Evolutionary conservation across 331 rosid species (phyloP).

Genomic region (Malus hybrid): DNA sequence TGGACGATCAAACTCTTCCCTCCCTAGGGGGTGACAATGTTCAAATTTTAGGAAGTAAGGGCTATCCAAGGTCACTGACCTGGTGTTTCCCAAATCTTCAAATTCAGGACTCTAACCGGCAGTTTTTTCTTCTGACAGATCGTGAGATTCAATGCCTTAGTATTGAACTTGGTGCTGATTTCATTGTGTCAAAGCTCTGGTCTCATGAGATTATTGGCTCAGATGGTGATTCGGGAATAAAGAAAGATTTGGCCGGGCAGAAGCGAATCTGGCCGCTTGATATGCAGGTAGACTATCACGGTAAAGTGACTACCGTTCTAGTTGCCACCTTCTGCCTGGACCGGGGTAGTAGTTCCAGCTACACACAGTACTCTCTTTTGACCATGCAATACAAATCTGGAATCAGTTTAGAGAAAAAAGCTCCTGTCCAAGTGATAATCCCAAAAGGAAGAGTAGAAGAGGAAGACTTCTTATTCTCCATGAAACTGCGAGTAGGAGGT

Average conservation of each 20-base stretch:
- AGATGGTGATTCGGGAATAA: slow-evolving; percentile 75
- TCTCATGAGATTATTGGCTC: slow-evolving; percentile 79
- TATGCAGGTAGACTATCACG: slow-evolving; percentile 65
- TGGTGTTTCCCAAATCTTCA: slow-evolving; percentile 58
- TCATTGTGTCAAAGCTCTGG: slow-evolving; percentile 67
- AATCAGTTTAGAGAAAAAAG: slow-evolving; percentile 61
- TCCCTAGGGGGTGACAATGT: slow-evolving; percentile 43
- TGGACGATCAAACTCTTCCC: slow-evolving; percentile 21
- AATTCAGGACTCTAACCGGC: slow-evolving; percentile 28
- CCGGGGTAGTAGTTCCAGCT: slow-evolving; percentile 81
- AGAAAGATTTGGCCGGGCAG: slow-evolving; percentile 93
- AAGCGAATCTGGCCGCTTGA: slow-evolving; percentile 91
- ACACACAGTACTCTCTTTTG: slow-evolving; percentile 85
- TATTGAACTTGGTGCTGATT: slow-evolving; percentile 42
- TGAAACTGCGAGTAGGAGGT: slow-evolving; percentile 88
- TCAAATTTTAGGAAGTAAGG: slow-evolving; percentile 35
- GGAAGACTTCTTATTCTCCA: slow-evolving; percentile 76
- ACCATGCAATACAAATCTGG: slow-evolving; percentile 84
- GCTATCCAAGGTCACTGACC: slow-evolving; percentile 90
- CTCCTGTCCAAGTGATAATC: slow-evolving; percentile 82
- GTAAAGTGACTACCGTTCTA: slow-evolving; percentile 73
- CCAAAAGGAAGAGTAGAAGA: slow-evolving; percentile 93
- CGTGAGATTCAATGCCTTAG: slow-evolving; percentile 67
- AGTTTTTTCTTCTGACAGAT: slow-evolving; percentile 73
- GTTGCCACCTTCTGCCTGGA: slow-evolving; percentile 85